Conservation (phyloP, 1,139 yeast species). For the Candida gigantensis region DNA sequence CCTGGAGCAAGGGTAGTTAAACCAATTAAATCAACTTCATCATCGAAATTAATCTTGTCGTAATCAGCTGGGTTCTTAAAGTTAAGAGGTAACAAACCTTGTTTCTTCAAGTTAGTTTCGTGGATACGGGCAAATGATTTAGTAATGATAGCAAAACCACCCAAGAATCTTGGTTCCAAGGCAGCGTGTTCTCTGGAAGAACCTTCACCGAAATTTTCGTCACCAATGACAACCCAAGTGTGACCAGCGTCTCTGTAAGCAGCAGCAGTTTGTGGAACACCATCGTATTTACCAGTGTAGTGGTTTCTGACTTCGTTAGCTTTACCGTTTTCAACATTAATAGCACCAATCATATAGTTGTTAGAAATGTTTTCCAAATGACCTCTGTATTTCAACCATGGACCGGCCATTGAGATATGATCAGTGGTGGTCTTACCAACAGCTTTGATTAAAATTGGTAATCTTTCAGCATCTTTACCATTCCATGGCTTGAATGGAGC, state of each 20-base stretch:
- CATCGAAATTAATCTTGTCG: conserved; percentile 90
- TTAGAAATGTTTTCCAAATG: conserved; percentile 98
- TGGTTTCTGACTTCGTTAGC: conserved; percentile 90
- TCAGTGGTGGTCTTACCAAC: conserved; percentile 98
- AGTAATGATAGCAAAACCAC: conserved; percentile 96
- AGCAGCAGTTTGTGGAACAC: conserved; percentile 96
- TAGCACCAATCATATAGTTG: conserved; percentile 99
- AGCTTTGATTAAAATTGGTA: conserved; percentile 96
- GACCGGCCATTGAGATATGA: conserved; percentile 99
- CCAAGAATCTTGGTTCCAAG: conserved; percentile 98
- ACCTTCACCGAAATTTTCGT: conserved; percentile 99
- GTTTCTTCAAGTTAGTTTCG: conserved; percentile 55
- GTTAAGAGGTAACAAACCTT: conserved; percentile 83
- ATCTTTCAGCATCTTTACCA: conserved; percentile 85
- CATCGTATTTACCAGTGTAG: conserved; percentile 87
- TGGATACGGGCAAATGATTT: conserved; percentile 96
- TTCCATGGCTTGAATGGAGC: conserved; percentile 72
- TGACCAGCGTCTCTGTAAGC: conserved; percentile 92
- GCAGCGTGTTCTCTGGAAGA: conserved; percentile 99
- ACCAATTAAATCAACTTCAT: conserved; percentile 85
- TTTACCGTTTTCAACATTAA: conserved; percentile 93
- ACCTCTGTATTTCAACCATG: conserved; percentile 99
- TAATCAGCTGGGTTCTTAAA: conserved; percentile 86
- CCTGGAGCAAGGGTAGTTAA: conserved; percentile 90
- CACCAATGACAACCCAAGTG: conserved; percentile 98